These are phyloP conservation scores for Microstegium vimineum DNA, from an alignment of 176 grass and related monocot species.

Conservation along the genomic window DNA sequence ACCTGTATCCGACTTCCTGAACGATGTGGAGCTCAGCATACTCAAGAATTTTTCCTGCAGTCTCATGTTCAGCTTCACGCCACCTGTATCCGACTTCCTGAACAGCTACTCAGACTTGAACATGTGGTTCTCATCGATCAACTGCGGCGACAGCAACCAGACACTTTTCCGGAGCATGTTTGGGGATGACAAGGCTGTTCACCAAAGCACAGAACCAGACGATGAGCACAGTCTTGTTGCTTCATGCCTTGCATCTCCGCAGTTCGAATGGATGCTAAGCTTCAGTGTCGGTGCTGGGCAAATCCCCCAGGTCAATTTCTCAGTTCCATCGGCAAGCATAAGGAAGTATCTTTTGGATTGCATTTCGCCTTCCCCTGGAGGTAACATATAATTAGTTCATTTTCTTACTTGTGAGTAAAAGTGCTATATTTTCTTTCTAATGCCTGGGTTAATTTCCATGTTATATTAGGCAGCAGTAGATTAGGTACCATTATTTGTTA, in stretches of 20 bases:
- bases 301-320: neutral
- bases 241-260: neutral
- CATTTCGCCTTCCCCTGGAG: neutral
- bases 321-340: neutral
- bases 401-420: neutral
- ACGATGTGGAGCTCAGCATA: slow-evolving; percentile 2
- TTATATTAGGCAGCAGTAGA: neutral
- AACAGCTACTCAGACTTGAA: neutral
- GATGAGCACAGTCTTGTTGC: neutral
- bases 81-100: neutral
- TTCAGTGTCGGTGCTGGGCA: neutral
- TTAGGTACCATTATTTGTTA: neutral
- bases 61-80: neutral
- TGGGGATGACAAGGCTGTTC: neutral
- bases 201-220: neutral
- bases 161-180: neutral
- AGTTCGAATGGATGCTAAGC: neutral
- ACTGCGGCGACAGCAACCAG: neutral
- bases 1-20: neutral
- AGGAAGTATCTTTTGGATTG: neutral
- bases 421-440: neutral
- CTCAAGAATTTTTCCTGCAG: neutral
- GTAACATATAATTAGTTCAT: neutral
- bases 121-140: neutral
- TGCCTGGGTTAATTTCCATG: neutral